Evolutionary conservation across 441 rosid genomes (phyloP), one percentile per base, ranked within the genome.

Genomic region (Pelargonium myrrhifolium): DNA sequence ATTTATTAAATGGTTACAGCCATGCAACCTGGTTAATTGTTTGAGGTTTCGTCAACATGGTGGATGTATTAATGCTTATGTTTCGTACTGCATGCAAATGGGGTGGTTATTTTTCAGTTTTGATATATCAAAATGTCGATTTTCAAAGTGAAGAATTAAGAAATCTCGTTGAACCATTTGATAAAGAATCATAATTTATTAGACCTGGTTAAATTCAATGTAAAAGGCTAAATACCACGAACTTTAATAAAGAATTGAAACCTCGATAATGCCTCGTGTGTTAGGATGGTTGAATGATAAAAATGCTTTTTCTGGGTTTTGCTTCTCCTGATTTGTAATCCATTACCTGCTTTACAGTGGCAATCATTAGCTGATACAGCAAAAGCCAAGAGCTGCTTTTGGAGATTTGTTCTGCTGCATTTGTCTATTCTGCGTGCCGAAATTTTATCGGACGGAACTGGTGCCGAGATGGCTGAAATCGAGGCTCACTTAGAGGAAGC

Each of bases 401-500:
- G 97, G 97, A 86, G 85, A 78, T 93, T 90, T 76, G 96, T 93
- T 68, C 79, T 93, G 82, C 85, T 93, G 73, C 79, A 80, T 66
- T 76, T 87, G 79, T 85, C 89, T 69, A 80, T 93, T 49, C 74
- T 85, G 70, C 83, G 78, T 72, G 98, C 98, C 62, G 84, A 86
- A 62, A 77, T 79, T 72, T 69, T 83, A 42, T 75, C 80, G 9
- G 89, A 90, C 70, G 83, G 76, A 28, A 66, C 67, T n/a, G 83
- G 73, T 35, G 74, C 81, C 12, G 96, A 89, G 77, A 74, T 68
- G 79, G 97, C 96, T 65, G 95, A 90, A 80, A 86, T 93, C 4
- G 88, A 89, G 74, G 98, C 87, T 28, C 81, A 80, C 66, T 67
- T 93, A 11, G 92, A 93, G 79, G 99, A 93, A 83, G 97, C 95